phyloP scores from a whole-genome alignment of 2,329 filamentous ascomycete genomes.

The Aureobasidium sp. region DNA sequence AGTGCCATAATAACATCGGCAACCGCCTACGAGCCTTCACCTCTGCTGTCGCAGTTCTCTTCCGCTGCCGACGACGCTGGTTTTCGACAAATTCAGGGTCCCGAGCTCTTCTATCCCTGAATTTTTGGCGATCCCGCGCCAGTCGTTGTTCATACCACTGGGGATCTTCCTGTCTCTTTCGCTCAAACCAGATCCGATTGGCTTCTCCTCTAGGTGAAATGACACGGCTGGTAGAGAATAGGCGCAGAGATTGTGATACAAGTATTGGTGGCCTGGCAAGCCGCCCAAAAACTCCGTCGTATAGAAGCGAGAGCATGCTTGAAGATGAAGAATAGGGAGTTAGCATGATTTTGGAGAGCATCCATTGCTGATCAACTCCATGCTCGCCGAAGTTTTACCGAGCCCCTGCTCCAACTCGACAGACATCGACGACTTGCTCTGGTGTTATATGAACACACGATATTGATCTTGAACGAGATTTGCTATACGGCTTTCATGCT shows the following conservation, averaged over 20 bases:
- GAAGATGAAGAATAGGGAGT: neutral
- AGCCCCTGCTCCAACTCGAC: neutral
- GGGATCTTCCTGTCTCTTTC: neutral
- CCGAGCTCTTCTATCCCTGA: neutral
- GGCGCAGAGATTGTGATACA: neutral
- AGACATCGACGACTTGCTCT: neutral
- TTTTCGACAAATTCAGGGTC: neutral
- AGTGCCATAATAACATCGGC: neutral
- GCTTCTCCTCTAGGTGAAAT: neutral
- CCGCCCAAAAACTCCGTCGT: no score
- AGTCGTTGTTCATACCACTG: neutral
- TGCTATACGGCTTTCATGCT: neutral
- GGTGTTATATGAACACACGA: neutral
- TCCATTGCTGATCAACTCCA: neutral
- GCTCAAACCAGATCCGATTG: neutral
- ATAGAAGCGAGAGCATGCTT: neutral
- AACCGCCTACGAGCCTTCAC: neutral
- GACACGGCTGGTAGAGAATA: neutral
- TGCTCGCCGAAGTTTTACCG: neutral
- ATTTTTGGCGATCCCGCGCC: neutral
- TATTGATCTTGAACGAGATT: neutral
- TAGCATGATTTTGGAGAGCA: neutral
- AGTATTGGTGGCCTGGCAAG: no score
- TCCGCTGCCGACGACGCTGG: no score
- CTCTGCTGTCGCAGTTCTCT: neutral